These are phyloP conservation scores for Medicago arabica DNA, from an alignment of 306 rosid genomes.

Conservation along the genomic window DNA sequence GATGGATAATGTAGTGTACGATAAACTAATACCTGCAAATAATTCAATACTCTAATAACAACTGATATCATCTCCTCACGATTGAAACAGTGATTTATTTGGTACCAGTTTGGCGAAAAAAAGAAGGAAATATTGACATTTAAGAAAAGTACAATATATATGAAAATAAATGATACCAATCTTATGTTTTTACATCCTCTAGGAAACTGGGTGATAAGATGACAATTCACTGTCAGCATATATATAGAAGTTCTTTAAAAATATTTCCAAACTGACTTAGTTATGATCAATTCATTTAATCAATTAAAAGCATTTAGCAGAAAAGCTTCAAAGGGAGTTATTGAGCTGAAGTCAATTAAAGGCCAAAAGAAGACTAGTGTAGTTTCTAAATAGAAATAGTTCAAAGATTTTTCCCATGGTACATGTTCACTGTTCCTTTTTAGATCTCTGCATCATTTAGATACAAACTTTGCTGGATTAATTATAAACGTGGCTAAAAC, in stretches of 20 bases:
- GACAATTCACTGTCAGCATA: conserved; percentile 9
- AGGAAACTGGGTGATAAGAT: neutral
- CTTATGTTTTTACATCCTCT: neutral
- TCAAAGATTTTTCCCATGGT: too few relatives aligned
- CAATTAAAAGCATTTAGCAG: conserved; percentile 7
- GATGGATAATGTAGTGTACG: too few relatives aligned
- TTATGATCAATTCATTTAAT: neutral
- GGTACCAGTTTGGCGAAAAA: too few relatives aligned
- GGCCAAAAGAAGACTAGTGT: neutral
- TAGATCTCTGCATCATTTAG: too few relatives aligned
- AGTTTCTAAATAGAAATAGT: conserved; percentile 6
- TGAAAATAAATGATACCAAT: too few relatives aligned
- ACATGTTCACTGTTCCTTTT: too few relatives aligned
- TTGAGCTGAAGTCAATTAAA: conserved; percentile 30
- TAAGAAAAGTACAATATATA: too few relatives aligned
- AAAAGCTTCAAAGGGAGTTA: conserved; percentile 29
- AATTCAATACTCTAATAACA: too few relatives aligned
- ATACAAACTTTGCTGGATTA: neutral
- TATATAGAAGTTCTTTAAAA: neutral
- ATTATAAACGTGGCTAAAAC: neutral
- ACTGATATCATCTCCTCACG: too few relatives aligned
- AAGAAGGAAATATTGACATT: too few relatives aligned
- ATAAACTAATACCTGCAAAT: too few relatives aligned
- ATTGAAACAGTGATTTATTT: too few relatives aligned
- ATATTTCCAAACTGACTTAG: neutral